These are phyloP conservation scores for Nothopassalora personata DNA, from an alignment of 2,329 filamentous ascomycete genomes.

Conservation along the genomic window DNA sequence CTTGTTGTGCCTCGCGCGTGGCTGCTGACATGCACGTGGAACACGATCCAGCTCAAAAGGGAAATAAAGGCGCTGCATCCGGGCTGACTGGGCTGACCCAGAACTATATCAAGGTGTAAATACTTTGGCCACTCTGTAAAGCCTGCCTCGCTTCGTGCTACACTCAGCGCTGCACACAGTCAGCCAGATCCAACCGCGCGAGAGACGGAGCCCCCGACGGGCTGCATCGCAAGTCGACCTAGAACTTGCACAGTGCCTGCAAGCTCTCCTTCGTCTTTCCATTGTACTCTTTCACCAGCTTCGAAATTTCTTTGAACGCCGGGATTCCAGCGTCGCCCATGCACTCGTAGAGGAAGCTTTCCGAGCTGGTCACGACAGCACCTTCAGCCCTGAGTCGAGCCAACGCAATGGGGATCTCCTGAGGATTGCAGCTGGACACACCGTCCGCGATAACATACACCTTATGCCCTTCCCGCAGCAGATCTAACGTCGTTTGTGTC, in stretches of 20 bases:
- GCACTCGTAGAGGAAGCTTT: slow-evolving; percentile 84
- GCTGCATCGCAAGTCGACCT: neutral
- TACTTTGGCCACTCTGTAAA: neutral
- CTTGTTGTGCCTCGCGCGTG: neutral
- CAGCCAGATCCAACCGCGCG: neutral
- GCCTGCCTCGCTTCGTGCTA: neutral
- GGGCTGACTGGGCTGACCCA: neutral
- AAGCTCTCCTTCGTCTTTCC: slow-evolving; percentile 65
- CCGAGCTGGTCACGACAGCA: slow-evolving; percentile 74
- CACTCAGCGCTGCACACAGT: neutral
- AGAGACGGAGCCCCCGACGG: neutral
- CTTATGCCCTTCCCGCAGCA: slow-evolving; percentile 66
- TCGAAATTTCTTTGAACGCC: slow-evolving; percentile 59
- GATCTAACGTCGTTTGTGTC: slow-evolving; percentile 82
- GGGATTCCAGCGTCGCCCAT: slow-evolving; percentile 72
- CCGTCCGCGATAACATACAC: slow-evolving; percentile 88
- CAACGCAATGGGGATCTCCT: slow-evolving; percentile 76
- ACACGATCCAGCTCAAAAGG: neutral
- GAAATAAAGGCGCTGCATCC: neutral
- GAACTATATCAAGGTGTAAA: neutral
- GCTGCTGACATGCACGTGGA: neutral
- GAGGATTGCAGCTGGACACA: slow-evolving; percentile 77
- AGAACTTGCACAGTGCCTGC: slow-evolving; percentile 60
- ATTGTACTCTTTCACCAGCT: slow-evolving; percentile 71
- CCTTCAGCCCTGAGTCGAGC: slow-evolving; percentile 70